Evolutionary conservation across 805 yeast species (phyloP), one percentile per base, ranked within the genome.

Genomic region (Vanderwaltozyma yarrowii): DNA sequence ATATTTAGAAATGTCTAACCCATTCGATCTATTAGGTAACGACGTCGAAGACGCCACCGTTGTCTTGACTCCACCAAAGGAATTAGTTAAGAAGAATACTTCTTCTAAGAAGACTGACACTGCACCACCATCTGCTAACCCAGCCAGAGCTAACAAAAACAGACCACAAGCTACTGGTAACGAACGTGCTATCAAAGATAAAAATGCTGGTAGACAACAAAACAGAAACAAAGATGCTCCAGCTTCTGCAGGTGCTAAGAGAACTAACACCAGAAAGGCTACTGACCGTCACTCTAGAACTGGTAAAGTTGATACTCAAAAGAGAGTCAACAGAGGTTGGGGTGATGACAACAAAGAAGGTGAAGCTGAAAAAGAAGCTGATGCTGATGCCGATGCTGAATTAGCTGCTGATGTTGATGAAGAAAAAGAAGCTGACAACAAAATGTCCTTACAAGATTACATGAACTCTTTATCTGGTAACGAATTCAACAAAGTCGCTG

Each of bases 271-370:
- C 67, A 62, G 65, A 58, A 60, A 55, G 52, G 43, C 69, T 64
- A 51, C 61, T 48, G 97, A 89, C 77, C 92, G 94, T 68, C 92
- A 78, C 60, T 76, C 89, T 50, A 83, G 82, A 73, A 61, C 84
- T 50, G 85, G 80, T 60, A 84, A 82, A 73, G 64, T 76, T 56
- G 96, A 87, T 71, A 71, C 95, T 53, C 75, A 73, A 53, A 88
- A 86, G 80, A 79, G 81, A 66, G 73, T 80, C 58, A 75, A 72
- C 64, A 80, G 78, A 67, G 88, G 87, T 50, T 85, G 95, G 89
- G 94, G 95, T 61, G 85, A 79, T 60, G 76, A 80, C 65, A 68
- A 68, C 52, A 74, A 71, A 62, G 82, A 77, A 71, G 71, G 68
- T 58, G 80, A 71, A 50, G 81, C 71, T 49, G 85, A 78, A 63